Base-by-base conservation (phyloP, 2,329 filamentous ascomycete genomes). In the Beauveria asiatica region DNA sequence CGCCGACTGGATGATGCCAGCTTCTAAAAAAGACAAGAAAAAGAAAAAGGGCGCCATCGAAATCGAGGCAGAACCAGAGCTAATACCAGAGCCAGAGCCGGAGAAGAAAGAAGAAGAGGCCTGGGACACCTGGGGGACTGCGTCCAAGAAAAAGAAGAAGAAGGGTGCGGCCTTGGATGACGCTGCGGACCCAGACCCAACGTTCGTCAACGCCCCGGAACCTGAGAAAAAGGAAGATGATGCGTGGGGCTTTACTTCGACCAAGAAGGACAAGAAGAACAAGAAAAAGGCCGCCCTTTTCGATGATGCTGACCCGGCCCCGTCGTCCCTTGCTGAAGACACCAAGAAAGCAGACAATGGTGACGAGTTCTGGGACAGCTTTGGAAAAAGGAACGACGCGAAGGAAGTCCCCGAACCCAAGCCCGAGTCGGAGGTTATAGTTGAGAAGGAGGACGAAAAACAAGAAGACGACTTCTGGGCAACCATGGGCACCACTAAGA, bases 11-110 rank as follows among this genome's bases (percentile, higher is more conserved):
- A 60, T 65, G 16, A 46, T 62, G 21, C 46, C 66, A 19, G 49
- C 63, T 2, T 66, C 66, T 9, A 73, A 72, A 65, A 75, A 72
- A 64, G 66, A 68, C 27, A 79, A 73, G 64, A 77, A 75, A 63
- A 76, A 74, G 62, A 76, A 73, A 63, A 70, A 67, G 50, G 67
- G 62, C 13, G 52, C 64, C 48, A 64, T 70, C 61, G 65, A 67
- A 10, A 56, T 65, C 33, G 64, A 64, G 62, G n/a, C 64, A 1
- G 63, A 65, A 9, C 51, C 61, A 5, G 61, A 64, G 39, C 62
- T 64, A 17, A 63, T 64, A 21, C 64, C 64, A 6, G 65, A 65
- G 23, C 68, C 70, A 5, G 70, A 72, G 30, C 66, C 70, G 46
- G 66, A 65, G 44, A 65, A 68, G 10, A 70, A 69, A 37, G 62